These are phyloP conservation scores for Pichia cephalocereana DNA, from an alignment of 805 yeast genomes.

Conservation along the genomic window DNA sequence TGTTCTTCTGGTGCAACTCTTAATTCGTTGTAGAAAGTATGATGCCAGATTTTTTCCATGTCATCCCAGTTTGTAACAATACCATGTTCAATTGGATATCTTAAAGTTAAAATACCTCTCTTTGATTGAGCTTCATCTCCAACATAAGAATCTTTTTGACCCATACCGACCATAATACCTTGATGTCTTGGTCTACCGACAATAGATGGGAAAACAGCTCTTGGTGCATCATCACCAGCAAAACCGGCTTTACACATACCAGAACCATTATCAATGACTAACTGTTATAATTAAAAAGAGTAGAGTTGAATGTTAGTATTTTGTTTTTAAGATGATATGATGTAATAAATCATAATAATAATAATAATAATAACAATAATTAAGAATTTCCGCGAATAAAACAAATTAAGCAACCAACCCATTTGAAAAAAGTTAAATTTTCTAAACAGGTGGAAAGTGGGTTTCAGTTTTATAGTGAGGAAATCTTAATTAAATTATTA, in stretches of 20 bases:
- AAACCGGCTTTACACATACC: slow-evolving; percentile 99
- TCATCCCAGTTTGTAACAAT: slow-evolving; percentile 99
- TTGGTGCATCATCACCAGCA: slow-evolving; percentile 99
- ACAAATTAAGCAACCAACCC: too few species aligned
- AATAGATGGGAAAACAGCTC: slow-evolving; percentile 99
- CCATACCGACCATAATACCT: slow-evolving; percentile 99
- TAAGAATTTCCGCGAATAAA: too few species aligned
- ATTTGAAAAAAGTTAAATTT: too few species aligned
- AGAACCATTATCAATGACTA: slow-evolving; percentile 98
- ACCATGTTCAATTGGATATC: slow-evolving; percentile 99
- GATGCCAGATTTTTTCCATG: slow-evolving; percentile 99
- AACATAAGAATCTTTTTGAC: slow-evolving; percentile 98
- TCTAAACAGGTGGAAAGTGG: too few species aligned
- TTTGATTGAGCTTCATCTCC: slow-evolving; percentile 99
- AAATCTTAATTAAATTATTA: too few species aligned
- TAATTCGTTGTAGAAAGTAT: slow-evolving; percentile 99
- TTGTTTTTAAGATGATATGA: too few species aligned
- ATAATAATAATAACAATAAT: too few species aligned
- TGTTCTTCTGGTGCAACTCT: slow-evolving; percentile 99
- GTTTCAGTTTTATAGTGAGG: too few species aligned
- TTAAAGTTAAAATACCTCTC: slow-evolving; percentile 98
- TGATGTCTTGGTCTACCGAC: slow-evolving; percentile 99
- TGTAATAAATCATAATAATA: too few species aligned
- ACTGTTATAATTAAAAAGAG: slow-evolving; percentile 13
- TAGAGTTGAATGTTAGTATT: background rate